Evolutionary conservation across 257 asterid genomes (phyloP).

Genomic region (Marsdenia floribunda): DNA sequence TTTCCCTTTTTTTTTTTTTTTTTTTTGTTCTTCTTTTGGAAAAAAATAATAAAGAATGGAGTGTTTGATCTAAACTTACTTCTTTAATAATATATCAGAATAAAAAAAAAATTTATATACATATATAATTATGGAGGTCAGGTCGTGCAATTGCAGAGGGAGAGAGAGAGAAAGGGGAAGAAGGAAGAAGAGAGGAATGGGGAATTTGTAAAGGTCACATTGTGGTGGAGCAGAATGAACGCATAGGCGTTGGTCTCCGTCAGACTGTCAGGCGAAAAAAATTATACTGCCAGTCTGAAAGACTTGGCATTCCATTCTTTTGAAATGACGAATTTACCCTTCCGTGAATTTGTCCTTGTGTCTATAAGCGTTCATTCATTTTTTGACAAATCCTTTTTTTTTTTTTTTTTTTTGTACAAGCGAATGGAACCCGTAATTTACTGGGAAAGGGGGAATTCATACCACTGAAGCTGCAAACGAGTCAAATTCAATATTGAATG

Average conservation of each 20-base stretch:
- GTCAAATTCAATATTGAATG: too few relatives aligned
- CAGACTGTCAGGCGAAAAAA: conserved; percentile 3
- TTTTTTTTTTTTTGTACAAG: too few relatives aligned
- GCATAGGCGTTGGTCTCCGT: conserved; percentile 42
- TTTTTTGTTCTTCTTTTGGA: neutral
- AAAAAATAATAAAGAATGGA: conserved; percentile 6
- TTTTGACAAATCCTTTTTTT: too few relatives aligned
- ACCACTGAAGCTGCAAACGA: too few relatives aligned
- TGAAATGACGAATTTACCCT: neutral
- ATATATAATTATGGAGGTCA: conserved; percentile 4
- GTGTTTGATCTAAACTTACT: conserved; percentile 6
- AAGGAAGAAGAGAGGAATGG: conserved; percentile 1
- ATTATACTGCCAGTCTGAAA: neutral
- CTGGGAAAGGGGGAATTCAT: too few relatives aligned
- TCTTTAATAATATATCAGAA: conserved; percentile 8
- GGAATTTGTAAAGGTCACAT: conserved; percentile 24
- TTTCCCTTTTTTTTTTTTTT: too few relatives aligned
- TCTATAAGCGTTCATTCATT: too few relatives aligned
- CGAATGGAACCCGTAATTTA: too few relatives aligned
- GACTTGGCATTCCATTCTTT: neutral
- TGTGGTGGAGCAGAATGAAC: conserved; percentile 49
- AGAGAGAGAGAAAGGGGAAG: neutral
- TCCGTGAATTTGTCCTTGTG: too few relatives aligned
- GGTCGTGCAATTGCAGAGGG: conserved; percentile 18
- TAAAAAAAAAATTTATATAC: conserved; percentile 16